phyloP scores from a whole-genome alignment of 495 filamentous ascomycete species.

The Tuber aestivum region DNA sequence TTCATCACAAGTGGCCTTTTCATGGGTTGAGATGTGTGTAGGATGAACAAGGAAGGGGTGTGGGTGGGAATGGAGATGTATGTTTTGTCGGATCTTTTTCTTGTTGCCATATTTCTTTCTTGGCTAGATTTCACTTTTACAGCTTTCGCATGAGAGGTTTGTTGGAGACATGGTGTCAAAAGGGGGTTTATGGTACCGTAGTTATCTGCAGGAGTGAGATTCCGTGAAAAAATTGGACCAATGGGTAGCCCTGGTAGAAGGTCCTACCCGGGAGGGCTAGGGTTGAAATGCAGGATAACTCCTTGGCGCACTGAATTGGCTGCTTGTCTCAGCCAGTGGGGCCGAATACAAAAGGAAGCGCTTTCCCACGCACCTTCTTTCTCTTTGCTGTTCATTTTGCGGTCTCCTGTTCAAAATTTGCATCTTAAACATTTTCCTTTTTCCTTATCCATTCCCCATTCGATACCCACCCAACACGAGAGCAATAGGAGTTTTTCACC shows the following conservation, averaged over 20 bases:
- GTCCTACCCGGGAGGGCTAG: slow-evolving; percentile 38
- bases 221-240: slow-evolving; percentile 29
- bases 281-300: slow-evolving; percentile 35
- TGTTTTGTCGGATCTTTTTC: neutral
- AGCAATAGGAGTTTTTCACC: slow-evolving; percentile 31
- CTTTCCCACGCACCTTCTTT: slow-evolving; percentile 40
- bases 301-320: slow-evolving; percentile 35
- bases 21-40: neutral
- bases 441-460: slow-evolving; percentile 29
- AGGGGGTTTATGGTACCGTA: slow-evolving; percentile 30
- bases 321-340: slow-evolving; percentile 39
- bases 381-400: slow-evolving; percentile 41
- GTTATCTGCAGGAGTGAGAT: slow-evolving; percentile 39
- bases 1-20: slow-evolving; percentile 2
- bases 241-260: slow-evolving; percentile 30
- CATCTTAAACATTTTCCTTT: slow-evolving; percentile 26
- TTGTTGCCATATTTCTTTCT: neutral
- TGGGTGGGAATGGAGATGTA: neutral
- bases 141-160: slow-evolving; percentile 26
- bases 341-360: slow-evolving; percentile 41
- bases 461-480: slow-evolving; percentile 34
- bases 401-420: slow-evolving; percentile 36
- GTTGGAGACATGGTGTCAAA: slow-evolving; percentile 24
- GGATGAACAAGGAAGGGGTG: neutral
- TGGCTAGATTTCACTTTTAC: slow-evolving; percentile 4